Conservation (phyloP, 768 basidiomycete genomes). For the Phaffia tasmanica region DNA sequence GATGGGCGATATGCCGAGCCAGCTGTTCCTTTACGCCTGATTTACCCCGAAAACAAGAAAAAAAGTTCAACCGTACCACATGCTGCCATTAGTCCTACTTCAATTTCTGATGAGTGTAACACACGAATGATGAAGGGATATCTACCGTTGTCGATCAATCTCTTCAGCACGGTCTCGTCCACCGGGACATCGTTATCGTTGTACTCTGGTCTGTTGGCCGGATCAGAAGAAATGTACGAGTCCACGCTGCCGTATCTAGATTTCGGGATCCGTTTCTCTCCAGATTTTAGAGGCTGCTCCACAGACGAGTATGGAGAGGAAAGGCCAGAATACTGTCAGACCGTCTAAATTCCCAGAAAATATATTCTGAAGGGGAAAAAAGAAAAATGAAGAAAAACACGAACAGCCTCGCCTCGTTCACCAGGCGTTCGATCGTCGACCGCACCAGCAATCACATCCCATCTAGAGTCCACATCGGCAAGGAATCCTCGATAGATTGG, state of each 20-base stretch:
- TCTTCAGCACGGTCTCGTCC: constrained; percentile 59
- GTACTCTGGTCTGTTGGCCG: constrained; percentile 83
- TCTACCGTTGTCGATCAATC: constrained; percentile 66
- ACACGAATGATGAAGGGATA: constrained; percentile 1
- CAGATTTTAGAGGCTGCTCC: constrained; percentile 60
- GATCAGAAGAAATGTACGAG: constrained; percentile 75
- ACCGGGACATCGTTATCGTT: constrained; percentile 77
- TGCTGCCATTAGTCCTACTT: not conserved
- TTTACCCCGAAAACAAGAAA: not conserved
- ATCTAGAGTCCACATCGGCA: constrained; percentile 92
- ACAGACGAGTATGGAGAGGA: not conserved
- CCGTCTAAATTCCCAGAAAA: not conserved
- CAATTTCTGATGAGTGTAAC: not conserved
- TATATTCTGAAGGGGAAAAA: not conserved
- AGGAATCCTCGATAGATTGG: constrained; percentile 90
- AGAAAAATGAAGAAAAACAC: constrained; percentile 16
- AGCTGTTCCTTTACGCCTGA: constrained; percentile 74
- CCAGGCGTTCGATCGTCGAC: constrained; percentile 95
- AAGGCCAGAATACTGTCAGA: not conserved
- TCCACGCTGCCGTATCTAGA: constrained; percentile 96
- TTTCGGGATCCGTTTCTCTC: constrained; percentile 74
- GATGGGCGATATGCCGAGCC: constrained; percentile 81
- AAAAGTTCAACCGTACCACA: not conserved
- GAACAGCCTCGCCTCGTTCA: constrained; percentile 76
- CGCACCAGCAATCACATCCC: constrained; percentile 98